Percentiles rank a stretch among this genome's conserved stretches.
These are phyloP conservation scores for Diaporthe capsici DNA, from an alignment of 2,329 filamentous ascomycete genomes.

Conservation along the genomic window DNA sequence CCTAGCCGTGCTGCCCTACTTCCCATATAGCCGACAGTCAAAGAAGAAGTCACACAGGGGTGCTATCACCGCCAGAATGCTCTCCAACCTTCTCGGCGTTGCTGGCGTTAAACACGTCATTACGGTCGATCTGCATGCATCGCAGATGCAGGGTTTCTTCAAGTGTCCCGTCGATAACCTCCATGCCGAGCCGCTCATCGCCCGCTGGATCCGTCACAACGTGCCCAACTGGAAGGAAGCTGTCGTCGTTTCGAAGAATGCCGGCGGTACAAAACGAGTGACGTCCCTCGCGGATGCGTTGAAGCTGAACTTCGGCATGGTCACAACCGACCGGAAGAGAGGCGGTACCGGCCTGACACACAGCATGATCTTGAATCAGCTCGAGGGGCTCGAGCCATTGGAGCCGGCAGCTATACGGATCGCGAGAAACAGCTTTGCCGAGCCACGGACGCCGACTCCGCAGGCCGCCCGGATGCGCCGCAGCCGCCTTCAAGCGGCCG, in stretches of 20 bases:
- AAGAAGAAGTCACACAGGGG: slow-evolving; percentile 99
- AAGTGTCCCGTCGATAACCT: slow-evolving; percentile 97
- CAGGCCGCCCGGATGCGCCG: slow-evolving; percentile 46
- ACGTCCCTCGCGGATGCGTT: slow-evolving; percentile 95
- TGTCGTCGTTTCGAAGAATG: slow-evolving; percentile 98
- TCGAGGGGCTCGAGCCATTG: slow-evolving; percentile 69
- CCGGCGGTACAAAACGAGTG: slow-evolving; percentile 95
- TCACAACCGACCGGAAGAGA: slow-evolving; percentile 85
- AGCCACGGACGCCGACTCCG: slow-evolving; percentile 45
- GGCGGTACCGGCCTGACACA: slow-evolving; percentile 75
- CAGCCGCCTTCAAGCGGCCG: slow-evolving; percentile 53
- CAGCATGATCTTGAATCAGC: slow-evolving; percentile 81
- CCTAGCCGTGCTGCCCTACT: slow-evolving; percentile 89
- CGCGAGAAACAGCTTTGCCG: slow-evolving; percentile 45
- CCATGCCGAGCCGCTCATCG: slow-evolving; percentile 94
- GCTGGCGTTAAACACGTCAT: slow-evolving; percentile 98
- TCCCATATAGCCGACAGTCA: slow-evolving; percentile 98
- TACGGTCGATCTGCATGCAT: slow-evolving; percentile 94
- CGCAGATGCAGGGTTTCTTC: slow-evolving; percentile 99
- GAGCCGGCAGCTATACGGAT: slow-evolving; percentile 42
- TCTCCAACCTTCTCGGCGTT: slow-evolving; percentile 93
- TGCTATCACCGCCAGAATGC: slow-evolving; percentile 96
- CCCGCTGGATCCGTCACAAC: slow-evolving; percentile 94
- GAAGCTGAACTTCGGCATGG: slow-evolving; percentile 97
- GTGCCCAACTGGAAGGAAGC: slow-evolving; percentile 90